Evolutionary conservation across 805 yeast species (phyloP).

Genomic region (Yamadazyma sp.): DNA sequence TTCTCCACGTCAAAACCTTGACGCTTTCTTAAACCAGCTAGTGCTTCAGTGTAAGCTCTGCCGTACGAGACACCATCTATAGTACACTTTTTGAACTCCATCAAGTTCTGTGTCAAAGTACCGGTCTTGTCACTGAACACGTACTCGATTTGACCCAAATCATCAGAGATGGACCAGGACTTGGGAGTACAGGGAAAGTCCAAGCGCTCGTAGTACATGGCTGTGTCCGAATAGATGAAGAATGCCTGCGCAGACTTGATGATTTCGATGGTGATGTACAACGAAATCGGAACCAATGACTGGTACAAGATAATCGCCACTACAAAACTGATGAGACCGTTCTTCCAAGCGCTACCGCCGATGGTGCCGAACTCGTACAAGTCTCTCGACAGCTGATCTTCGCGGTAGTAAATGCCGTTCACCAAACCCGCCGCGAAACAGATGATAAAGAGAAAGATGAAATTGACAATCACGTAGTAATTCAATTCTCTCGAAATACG

Average conservation of each 20-base stretch:
- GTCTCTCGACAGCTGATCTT: constrained; percentile 50
- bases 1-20: constrained; percentile 73
- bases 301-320: constrained; percentile 77
- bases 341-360: constrained; percentile 62
- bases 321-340: constrained; percentile 71
- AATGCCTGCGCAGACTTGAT: constrained; percentile 80
- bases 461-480: constrained; percentile 66
- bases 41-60: constrained; percentile 79
- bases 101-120: constrained; percentile 77
- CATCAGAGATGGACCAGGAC: constrained; percentile 84
- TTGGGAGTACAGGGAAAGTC: constrained; percentile 85
- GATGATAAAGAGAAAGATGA: constrained; percentile 58
- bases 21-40: constrained; percentile 74
- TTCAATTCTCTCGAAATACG: constrained; percentile 73
- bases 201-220: constrained; percentile 64
- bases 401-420: constrained; percentile 64
- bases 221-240: constrained; percentile 73
- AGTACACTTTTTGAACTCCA: constrained; percentile 83
- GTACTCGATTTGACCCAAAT: constrained; percentile 82
- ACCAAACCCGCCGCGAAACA: constrained; percentile 71
- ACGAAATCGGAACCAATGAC: constrained; percentile 78
- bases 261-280: constrained; percentile 79
- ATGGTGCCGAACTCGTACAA: constrained; percentile 69
- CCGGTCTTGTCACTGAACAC: constrained; percentile 85
- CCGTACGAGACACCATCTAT: constrained; percentile 74